phyloP scores from a whole-genome alignment of 208 protist genomes.

The Crithidia sp. region DNA sequence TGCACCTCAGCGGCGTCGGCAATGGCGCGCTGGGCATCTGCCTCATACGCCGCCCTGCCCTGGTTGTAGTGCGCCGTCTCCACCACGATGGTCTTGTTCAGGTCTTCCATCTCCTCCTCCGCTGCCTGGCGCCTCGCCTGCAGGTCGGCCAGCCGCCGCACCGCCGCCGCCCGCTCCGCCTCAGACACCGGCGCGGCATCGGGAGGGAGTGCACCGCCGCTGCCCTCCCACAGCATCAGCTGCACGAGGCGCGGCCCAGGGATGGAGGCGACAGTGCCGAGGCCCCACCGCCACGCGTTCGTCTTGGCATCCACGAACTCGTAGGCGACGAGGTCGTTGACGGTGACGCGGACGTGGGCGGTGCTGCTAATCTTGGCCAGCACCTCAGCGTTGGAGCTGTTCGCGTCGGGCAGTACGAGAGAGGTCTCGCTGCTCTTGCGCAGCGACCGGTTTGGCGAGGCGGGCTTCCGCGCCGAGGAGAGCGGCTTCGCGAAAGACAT shows the following conservation, averaged over 20 bases:
- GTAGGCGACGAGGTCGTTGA: conserved; percentile 59
- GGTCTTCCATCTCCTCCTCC: conserved; percentile 32
- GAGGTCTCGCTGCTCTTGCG: background rate
- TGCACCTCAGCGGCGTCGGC: conserved; percentile 14
- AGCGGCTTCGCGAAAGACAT: background rate
- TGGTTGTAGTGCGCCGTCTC: conserved; percentile 28
- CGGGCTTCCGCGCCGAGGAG: background rate
- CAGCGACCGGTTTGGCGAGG: background rate
- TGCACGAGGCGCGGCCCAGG: conserved; percentile 50
- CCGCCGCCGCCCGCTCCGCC: conserved; percentile 21
- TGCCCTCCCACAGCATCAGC: conserved; percentile 45
- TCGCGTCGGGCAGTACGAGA: conserved; percentile 4
- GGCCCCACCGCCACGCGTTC: conserved; percentile 47
- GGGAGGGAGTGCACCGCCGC: conserved; percentile 21
- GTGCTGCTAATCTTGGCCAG: conserved; percentile 18
- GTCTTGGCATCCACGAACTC: conserved; percentile 45
- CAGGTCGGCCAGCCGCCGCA: conserved; percentile 34
- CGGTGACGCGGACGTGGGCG: conserved; percentile 27
- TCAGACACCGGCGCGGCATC: conserved; percentile 14
- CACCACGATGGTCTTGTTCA: conserved; percentile 28
- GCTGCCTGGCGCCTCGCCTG: conserved; percentile 24
- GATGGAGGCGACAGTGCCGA: conserved; percentile 50
- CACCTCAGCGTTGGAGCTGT: background rate
- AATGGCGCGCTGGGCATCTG: conserved; percentile 10
- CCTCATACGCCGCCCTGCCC: conserved; percentile 21